These are phyloP conservation scores for Vigna angularis DNA, from an alignment of 306 rosid genomes.

Conservation along the genomic window DNA sequence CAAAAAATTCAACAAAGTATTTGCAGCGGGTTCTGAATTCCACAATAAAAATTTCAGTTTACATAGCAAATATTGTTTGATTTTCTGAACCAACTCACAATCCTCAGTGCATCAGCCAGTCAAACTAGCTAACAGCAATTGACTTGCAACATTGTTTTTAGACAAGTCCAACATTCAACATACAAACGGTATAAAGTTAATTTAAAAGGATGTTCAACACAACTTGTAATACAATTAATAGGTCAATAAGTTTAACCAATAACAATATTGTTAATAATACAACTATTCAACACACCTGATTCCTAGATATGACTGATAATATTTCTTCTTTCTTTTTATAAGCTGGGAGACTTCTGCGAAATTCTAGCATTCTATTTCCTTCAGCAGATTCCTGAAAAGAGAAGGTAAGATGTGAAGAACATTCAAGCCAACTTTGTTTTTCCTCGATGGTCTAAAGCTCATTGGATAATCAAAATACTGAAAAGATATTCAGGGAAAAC, in stretches of 20 bases:
- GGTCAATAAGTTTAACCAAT: conserved; percentile 35
- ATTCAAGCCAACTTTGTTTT: conserved; percentile 37
- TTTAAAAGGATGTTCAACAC: conserved; percentile 19
- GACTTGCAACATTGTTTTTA: conserved; percentile 22
- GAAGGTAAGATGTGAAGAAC: conserved; percentile 40
- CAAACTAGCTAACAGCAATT: conserved; percentile 22
- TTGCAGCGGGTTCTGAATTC: neutral
- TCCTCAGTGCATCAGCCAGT: conserved; percentile 18
- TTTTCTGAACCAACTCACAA: conserved; percentile 29
- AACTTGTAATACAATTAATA: conserved; percentile 25
- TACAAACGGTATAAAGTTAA: neutral
- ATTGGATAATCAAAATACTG: neutral
- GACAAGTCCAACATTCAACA: conserved; percentile 20
- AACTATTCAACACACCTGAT: conserved; percentile 71
- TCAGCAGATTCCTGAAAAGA: conserved; percentile 72
- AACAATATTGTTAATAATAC: conserved; percentile 26
- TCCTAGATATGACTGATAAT: conserved; percentile 65
- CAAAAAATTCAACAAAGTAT: neutral
- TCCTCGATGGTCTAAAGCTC: conserved; percentile 12
- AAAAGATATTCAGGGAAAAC: neutral
- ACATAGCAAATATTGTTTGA: neutral
- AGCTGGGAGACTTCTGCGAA: conserved; percentile 86
- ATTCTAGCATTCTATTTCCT: conserved; percentile 79
- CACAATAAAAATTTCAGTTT: conserved; percentile 2
- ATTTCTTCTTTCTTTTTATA: conserved; percentile 83